Percentiles rank a stretch among this genome's conserved stretches.
Conservation (phyloP, 164 flowering plant species). For the Sedum album region DNA sequence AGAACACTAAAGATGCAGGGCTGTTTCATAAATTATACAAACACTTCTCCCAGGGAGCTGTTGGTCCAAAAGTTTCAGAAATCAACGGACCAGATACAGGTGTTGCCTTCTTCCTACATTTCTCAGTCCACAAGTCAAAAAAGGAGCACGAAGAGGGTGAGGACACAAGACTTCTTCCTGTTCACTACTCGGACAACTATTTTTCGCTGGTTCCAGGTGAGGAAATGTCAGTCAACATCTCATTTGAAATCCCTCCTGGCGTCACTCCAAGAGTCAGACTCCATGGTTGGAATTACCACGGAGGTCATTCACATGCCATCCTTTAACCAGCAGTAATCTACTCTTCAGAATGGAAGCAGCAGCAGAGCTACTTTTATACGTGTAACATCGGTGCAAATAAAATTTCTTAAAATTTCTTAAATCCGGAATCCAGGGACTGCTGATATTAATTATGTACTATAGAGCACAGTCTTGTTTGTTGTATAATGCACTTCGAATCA, state of each 20-base stretch:
- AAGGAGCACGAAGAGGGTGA: constrained; percentile 42
- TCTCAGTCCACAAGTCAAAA: constrained; percentile 62
- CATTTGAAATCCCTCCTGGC: constrained; percentile 71
- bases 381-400: neutral
- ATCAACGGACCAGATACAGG: constrained; percentile 54
- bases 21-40: constrained; percentile 37
- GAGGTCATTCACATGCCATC: constrained; percentile 20
- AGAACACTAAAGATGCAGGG: constrained; percentile 21
- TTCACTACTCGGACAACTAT: constrained; percentile 91
- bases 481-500: neutral
- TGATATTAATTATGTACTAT: neutral
- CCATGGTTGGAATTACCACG: constrained; percentile 71
- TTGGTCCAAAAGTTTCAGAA: constrained; percentile 30
- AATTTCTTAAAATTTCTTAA: neutral
- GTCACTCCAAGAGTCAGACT: constrained; percentile 65
- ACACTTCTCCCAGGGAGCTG: constrained; percentile 23
- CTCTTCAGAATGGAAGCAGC: neutral
- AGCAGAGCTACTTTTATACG: constrained; percentile 1
- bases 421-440: neutral
- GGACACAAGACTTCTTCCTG: constrained; percentile 91
- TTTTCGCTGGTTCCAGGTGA: constrained; percentile 95
- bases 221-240: constrained; percentile 35
- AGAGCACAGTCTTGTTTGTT: neutral
- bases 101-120: constrained; percentile 89
- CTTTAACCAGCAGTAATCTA: neutral